Conservation (phyloP, 768 basidiomycete species). For the Lentinula guzmanii region DNA sequence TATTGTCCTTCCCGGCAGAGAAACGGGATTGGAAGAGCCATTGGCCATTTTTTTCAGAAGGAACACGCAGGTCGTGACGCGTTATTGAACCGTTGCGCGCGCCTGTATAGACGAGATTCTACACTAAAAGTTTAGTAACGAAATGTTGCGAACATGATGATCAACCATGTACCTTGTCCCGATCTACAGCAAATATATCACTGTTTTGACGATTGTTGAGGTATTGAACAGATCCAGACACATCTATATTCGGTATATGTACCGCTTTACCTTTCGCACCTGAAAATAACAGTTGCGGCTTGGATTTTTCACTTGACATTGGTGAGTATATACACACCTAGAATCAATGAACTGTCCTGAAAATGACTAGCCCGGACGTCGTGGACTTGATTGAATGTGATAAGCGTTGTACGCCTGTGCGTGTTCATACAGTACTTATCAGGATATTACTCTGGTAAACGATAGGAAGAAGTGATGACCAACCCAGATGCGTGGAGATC, state of each 20-base stretch:
- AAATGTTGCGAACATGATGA: not conserved
- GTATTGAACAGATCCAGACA: constrained; percentile 23
- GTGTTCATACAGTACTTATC: not conserved
- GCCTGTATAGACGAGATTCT: constrained; percentile 52
- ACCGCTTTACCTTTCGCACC: constrained; percentile 50
- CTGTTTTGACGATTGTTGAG: constrained; percentile 42
- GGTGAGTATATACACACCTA: constrained; percentile 34
- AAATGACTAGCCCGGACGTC: constrained; percentile 58
- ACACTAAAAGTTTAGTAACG: not conserved
- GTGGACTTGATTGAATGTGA: constrained; percentile 33
- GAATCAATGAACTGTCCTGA: constrained; percentile 36
- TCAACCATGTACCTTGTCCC: constrained; percentile 34
- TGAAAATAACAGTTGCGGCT: constrained; percentile 16
- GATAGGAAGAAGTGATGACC: constrained; percentile 7
- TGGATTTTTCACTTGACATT: not conserved
- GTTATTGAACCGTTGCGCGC: constrained; percentile 54
- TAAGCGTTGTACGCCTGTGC: constrained; percentile 27
- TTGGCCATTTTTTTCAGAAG: constrained; percentile 24
- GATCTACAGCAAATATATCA: constrained; percentile 59
- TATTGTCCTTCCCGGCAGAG: constrained; percentile 6
- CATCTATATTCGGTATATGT: constrained; percentile 45
- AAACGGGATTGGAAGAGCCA: constrained; percentile 35
- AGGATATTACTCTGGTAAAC: not conserved
- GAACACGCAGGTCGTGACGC: constrained; percentile 53
- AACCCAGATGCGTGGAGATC: constrained; percentile 35